Base-by-base conservation (phyloP, 2,329 filamentous ascomycete species). In the Microascus cirrosus region DNA sequence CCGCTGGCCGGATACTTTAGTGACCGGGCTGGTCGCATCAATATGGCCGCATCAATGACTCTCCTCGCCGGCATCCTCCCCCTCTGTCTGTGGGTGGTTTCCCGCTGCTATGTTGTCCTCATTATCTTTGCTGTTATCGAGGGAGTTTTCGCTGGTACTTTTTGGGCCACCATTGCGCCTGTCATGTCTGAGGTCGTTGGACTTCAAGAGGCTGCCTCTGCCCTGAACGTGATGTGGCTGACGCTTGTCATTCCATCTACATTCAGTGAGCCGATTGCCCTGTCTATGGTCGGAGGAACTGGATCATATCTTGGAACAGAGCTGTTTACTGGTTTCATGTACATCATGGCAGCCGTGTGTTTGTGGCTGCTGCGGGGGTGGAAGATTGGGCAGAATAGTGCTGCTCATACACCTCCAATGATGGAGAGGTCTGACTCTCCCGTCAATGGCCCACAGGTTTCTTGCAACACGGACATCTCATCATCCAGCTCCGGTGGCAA, bases 161-260 rank as follows among this genome's bases (percentile, higher is more conserved):
- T 89, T 63, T 91, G 84, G 84, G 78, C 82, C 0, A 84, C 85
- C 1, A 79, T 87, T 32, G 84, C 75, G 0, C 87, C 89, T 0
- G 82, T 92, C 7, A 81, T 81, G 5, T 86, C 86, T 2, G 89
- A 93, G 69, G 82, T 93, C 1, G 82, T 92, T 34, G 88, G 88
- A n/a, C 0, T 68, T 93, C 4, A 78, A 79, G 59, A 72, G 87
- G 50, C 75, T 92, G 2, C 86, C 89, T 1, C 85, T 65, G 80
- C 74, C 0, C 70, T 93, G 45, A 88, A 83, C 57, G 76, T 93
- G 20, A 79, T 84, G 22, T 93, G 89, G 89, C 66, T 92, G 28
- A 75, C 84, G 6, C 77, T 93, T 18, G 81, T 86, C 5, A 67
- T 90, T 11, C 89, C 89, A 0, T 81, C 82, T 13, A 89, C 86